Conservation (phyloP, 371 early-diverging fungal species). For the Rhizopus arrhizus region DNA sequence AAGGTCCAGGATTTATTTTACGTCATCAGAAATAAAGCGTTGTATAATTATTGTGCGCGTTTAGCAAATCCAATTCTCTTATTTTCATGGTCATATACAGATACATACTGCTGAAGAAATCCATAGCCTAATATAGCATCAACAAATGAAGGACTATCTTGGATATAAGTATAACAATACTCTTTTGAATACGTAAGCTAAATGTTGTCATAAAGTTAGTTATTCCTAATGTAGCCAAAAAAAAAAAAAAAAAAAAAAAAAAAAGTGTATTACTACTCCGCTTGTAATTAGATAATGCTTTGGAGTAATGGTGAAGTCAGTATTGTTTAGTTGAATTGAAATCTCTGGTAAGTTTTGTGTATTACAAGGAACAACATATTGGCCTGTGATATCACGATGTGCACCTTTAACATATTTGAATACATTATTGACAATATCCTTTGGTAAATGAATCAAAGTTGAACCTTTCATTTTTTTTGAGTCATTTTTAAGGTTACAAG, state of each 20-base stretch:
- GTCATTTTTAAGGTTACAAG: neutral
- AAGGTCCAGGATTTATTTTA: conserved; percentile 7
- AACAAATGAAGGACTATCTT: conserved; percentile 39
- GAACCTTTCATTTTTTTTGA: conserved; percentile 23
- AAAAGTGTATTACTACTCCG: conserved; percentile 30
- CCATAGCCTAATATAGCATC: conserved; percentile 51
- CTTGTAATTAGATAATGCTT: conserved; percentile 38
- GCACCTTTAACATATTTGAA: conserved; percentile 23
- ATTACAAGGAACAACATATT: conserved; percentile 43
- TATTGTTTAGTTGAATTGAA: conserved; percentile 26
- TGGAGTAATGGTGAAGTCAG: conserved; percentile 26
- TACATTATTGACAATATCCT: conserved; percentile 21
- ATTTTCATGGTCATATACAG: conserved; percentile 45
- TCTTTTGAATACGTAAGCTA: conserved; percentile 19
- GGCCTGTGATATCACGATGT: conserved; percentile 27
- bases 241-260: neutral
- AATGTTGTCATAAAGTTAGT: neutral
- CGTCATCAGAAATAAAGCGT: neutral
- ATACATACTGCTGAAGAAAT: conserved; percentile 47
- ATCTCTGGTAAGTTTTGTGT: conserved; percentile 26
- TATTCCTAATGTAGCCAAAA: neutral
- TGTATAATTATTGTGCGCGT: conserved; percentile 23
- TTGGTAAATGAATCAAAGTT: conserved; percentile 41
- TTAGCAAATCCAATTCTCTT: conserved; percentile 42
- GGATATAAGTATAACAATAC: conserved; percentile 44